phyloP scores from a whole-genome alignment of 1,139 yeast species.

The Blastobotrys persicus region DNA sequence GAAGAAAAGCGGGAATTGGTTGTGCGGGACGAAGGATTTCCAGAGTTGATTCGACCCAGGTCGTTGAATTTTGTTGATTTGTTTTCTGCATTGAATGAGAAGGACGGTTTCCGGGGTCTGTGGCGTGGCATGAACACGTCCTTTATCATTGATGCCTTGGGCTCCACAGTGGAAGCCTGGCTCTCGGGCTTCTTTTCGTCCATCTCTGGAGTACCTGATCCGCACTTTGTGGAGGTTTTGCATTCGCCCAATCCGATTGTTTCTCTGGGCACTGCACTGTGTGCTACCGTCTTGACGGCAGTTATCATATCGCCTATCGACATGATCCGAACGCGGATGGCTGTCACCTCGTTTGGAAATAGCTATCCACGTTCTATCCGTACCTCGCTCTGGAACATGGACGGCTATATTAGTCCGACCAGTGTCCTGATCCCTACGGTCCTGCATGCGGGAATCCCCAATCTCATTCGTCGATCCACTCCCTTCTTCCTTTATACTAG shows the following conservation, averaged over 20 bases:
- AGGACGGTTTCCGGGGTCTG: conserved; percentile 81
- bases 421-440: conserved; percentile 53
- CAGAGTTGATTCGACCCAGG: conserved; percentile 23
- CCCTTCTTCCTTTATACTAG: conserved; percentile 67
- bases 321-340: conserved; percentile 70
- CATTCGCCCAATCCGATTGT: conserved; percentile 76
- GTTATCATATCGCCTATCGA: conserved; percentile 80
- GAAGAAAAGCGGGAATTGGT: background rate
- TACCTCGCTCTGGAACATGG: conserved; percentile 39
- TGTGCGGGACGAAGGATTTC: conserved; percentile 1
- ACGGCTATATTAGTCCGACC: conserved; percentile 55
- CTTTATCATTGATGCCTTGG: conserved; percentile 71
- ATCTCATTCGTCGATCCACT: conserved; percentile 64
- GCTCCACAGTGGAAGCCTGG: conserved; percentile 87
- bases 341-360: conserved; percentile 53
- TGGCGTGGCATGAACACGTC: conserved; percentile 88
- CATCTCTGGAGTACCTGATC: conserved; percentile 82
- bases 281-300: conserved; percentile 73
- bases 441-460: conserved; percentile 60
- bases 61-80: conserved; percentile 71
- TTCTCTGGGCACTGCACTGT: conserved; percentile 63
- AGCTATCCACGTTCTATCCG: conserved; percentile 39
- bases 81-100: conserved; percentile 61
- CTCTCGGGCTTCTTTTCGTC: conserved; percentile 84
- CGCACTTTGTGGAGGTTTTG: conserved; percentile 76